phyloP scores from a whole-genome alignment of 495 filamentous ascomycete species.

The Neurospora sp. region DNA sequence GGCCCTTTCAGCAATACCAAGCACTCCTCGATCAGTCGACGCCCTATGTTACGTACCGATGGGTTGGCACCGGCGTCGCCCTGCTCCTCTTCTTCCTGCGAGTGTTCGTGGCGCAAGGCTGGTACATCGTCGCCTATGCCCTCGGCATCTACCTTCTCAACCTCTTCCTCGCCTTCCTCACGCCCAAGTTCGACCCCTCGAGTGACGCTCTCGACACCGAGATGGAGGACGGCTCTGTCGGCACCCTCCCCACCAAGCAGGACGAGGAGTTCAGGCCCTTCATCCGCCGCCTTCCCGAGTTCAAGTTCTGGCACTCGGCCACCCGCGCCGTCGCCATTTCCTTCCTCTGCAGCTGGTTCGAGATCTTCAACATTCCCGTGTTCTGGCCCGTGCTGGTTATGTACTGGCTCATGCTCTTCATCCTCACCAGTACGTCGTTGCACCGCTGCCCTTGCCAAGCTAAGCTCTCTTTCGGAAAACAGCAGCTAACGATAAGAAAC shows the following conservation, averaged over 20 bases:
- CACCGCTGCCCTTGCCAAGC: background rate
- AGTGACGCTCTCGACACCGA: slow-evolving; percentile 84
- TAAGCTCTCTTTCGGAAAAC: background rate
- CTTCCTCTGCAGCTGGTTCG: slow-evolving; percentile 86
- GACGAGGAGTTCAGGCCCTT: slow-evolving; percentile 97
- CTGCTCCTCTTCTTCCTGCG: slow-evolving; percentile 77
- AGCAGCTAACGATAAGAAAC: slow-evolving; percentile 16
- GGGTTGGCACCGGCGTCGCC: slow-evolving; percentile 66
- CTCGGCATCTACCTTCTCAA: slow-evolving; percentile 98
- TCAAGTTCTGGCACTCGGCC: slow-evolving; percentile 98
- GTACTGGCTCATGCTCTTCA: slow-evolving; percentile 95
- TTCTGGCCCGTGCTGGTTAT: slow-evolving; percentile 98
- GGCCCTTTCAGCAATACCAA: slow-evolving; percentile 69
- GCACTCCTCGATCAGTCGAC: slow-evolving; percentile 85
- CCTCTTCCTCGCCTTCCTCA: slow-evolving; percentile 96
- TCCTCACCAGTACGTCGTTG: slow-evolving; percentile 78
- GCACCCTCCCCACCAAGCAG: slow-evolving; percentile 77
- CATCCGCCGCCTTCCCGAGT: slow-evolving; percentile 90
- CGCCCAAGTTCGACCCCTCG: slow-evolving; percentile 97
- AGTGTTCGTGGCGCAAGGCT: slow-evolving; percentile 85
- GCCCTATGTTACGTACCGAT: slow-evolving; percentile 78
- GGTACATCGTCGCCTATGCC: slow-evolving; percentile 98
- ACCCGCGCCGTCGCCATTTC: slow-evolving; percentile 77
- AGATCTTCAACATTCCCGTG: slow-evolving; percentile 89
- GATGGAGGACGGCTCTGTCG: slow-evolving; percentile 82